These are phyloP conservation scores for Simmondsia chinensis DNA, from an alignment of 148 eudicot species.

Conservation along the genomic window DNA sequence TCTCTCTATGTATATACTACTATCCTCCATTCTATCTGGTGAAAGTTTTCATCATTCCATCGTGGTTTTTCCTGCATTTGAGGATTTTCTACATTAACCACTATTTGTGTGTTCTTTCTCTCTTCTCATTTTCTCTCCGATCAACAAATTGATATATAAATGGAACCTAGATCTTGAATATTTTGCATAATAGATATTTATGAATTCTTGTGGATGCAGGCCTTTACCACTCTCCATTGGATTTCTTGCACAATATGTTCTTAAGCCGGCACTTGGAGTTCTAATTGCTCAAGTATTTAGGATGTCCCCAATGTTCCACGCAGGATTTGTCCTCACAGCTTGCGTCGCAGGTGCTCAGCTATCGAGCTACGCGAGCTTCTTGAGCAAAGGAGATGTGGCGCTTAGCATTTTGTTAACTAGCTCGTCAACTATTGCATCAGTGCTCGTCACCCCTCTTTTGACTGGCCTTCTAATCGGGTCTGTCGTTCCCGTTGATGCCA, in stretches of 20 bases:
- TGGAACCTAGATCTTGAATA: not conserved
- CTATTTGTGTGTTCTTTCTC: not conserved
- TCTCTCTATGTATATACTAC: too few relatives aligned
- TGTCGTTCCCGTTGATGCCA: slow-evolving; percentile 88
- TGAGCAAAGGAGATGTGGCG: slow-evolving; percentile 94
- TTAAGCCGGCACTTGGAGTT: slow-evolving; percentile 79
- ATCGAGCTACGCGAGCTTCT: slow-evolving; percentile 94
- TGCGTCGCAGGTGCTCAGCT: slow-evolving; percentile 97
- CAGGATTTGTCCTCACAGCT: slow-evolving; percentile 85
- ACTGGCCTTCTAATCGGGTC: slow-evolving; percentile 95
- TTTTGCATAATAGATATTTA: slow-evolving; percentile 8
- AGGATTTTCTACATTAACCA: too few relatives aligned
- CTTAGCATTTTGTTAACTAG: slow-evolving; percentile 90
- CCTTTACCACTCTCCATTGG: slow-evolving; percentile 80
- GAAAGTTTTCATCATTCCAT: too few relatives aligned
- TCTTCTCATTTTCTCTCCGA: not conserved
- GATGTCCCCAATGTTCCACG: slow-evolving; percentile 70
- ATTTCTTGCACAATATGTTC: slow-evolving; percentile 56
- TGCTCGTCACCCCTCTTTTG: slow-evolving; percentile 77
- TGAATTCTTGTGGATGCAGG: slow-evolving; percentile 32
- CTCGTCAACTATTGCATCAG: slow-evolving; percentile 84
- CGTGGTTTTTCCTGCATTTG: too few relatives aligned
- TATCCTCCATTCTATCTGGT: too few relatives aligned
- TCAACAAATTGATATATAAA: too few relatives aligned
- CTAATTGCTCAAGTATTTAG: slow-evolving; percentile 74